Conservation (phyloP, 2,329 filamentous ascomycete species). For the Rachicladosporium sp. region DNA sequence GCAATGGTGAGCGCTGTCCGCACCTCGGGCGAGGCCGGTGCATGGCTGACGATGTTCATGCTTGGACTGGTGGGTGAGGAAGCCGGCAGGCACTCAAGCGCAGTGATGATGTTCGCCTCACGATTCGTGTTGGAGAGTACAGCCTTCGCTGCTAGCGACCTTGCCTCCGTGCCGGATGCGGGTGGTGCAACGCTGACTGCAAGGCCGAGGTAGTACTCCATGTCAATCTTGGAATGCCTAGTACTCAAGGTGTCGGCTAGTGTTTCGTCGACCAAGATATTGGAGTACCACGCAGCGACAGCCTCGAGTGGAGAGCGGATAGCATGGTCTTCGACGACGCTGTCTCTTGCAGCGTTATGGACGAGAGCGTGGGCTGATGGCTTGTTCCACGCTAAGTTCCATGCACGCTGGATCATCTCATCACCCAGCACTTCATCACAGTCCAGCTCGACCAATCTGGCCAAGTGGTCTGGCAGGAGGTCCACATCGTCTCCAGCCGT, state of each 20-base stretch:
- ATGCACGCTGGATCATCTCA: constrained; percentile 68
- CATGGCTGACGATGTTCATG: constrained; percentile 40
- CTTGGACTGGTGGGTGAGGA: constrained; percentile 19
- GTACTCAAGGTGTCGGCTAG: constrained; percentile 47
- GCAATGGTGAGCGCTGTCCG: constrained; percentile 46
- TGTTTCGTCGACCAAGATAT: constrained; percentile 55
- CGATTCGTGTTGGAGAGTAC: constrained; percentile 44
- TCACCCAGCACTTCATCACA: constrained; percentile 72
- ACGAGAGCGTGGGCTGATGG: constrained; percentile 56
- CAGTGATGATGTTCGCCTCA: constrained; percentile 38
- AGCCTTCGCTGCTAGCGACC: constrained; percentile 47
- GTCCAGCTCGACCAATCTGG: constrained; percentile 61
- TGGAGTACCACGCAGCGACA: constrained; percentile 84
- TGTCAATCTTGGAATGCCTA: constrained; percentile 28
- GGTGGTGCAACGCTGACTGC: constrained; percentile 65
- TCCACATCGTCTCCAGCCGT: constrained; percentile 38
- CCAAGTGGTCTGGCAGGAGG: constrained; percentile 63
- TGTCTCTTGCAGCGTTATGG: constrained; percentile 62
- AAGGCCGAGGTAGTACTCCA: constrained; percentile 45
- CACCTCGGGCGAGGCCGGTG: constrained; percentile 45
- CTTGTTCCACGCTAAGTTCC: constrained; percentile 81
- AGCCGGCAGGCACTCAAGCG: constrained; percentile 40
- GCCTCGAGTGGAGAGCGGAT: constrained; percentile 82
- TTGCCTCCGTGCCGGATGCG: constrained; percentile 56
- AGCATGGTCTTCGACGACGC: constrained; percentile 71